Evolutionary conservation across 1,139 yeast genomes (phyloP).

Genomic region (Lodderomyces elongisporus): DNA sequence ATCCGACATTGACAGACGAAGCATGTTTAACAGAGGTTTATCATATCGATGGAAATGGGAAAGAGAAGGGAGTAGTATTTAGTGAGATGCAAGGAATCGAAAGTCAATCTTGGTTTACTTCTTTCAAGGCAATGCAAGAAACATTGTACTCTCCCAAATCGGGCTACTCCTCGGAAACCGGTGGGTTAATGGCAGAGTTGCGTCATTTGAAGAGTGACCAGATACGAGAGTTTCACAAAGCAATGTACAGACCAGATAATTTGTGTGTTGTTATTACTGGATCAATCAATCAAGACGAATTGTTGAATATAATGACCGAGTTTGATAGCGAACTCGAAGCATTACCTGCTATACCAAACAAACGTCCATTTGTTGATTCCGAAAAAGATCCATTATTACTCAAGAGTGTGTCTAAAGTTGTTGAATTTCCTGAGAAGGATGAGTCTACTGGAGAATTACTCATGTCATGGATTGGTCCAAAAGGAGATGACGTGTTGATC

Average conservation of each 20-base stretch:
- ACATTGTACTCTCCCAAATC: slow-evolving; percentile 54
- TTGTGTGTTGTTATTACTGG: slow-evolving; percentile 82
- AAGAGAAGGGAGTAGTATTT: slow-evolving; percentile 95
- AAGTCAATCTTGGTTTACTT: slow-evolving; percentile 68
- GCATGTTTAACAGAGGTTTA: slow-evolving; percentile 94
- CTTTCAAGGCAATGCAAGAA: slow-evolving; percentile 61
- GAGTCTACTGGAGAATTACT: slow-evolving; percentile 77
- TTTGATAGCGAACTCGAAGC: slow-evolving; percentile 59
- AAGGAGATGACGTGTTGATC: slow-evolving; percentile 43
- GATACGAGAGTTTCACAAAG: slow-evolving; percentile 69
- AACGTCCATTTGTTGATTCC: slow-evolving; percentile 82
- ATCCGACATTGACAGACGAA: slow-evolving; percentile 84
- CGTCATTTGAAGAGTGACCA: slow-evolving; percentile 68
- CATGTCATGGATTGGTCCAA: slow-evolving; percentile 83
- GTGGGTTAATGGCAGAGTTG: slow-evolving; percentile 78
- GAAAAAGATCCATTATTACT: slow-evolving; percentile 39
- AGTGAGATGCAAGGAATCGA: slow-evolving; percentile 97
- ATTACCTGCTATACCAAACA: slow-evolving; percentile 29
- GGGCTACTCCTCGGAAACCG: slow-evolving; percentile 81
- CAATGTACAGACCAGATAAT: slow-evolving; percentile 77
- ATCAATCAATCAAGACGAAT: slow-evolving; percentile 67
- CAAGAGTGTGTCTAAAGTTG: slow-evolving; percentile 39
- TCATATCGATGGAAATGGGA: slow-evolving; percentile 85
- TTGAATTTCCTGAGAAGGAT: slow-evolving; percentile 86
- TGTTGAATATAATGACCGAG: slow-evolving; percentile 52